Conservation (phyloP, 768 basidiomycete genomes). For the Podaxis sp. region DNA sequence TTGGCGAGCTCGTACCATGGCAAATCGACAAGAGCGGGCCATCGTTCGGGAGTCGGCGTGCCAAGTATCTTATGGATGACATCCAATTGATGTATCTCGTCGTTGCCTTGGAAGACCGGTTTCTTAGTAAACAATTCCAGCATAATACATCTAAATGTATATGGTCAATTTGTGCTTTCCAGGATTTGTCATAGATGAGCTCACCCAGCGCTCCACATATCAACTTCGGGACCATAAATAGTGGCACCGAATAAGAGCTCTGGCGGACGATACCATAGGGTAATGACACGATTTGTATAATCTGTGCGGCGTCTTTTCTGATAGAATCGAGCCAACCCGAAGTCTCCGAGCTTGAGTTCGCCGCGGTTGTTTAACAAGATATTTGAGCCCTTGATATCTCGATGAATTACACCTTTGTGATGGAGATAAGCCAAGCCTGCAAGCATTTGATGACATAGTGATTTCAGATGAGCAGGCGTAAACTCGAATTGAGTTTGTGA, state of each 20-base stretch:
- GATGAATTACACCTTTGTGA: slow-evolving; percentile 93
- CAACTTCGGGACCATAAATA: slow-evolving; percentile 94
- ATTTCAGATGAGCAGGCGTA: slow-evolving; percentile 87
- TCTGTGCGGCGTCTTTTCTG: slow-evolving; percentile 87
- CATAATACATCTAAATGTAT: slow-evolving; percentile 86
- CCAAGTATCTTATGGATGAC: slow-evolving; percentile 90
- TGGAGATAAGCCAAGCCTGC: slow-evolving; percentile 93
- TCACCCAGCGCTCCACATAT: slow-evolving; percentile 99
- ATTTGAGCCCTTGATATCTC: slow-evolving; percentile 99
- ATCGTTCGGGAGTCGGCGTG: slow-evolving; percentile 79
- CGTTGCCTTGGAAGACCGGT: slow-evolving; percentile 96
- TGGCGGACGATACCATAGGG: slow-evolving; percentile 96
- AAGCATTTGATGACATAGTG: slow-evolving; percentile 94
- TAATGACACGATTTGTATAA: slow-evolving; percentile 99
- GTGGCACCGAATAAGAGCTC: slow-evolving; percentile 95
- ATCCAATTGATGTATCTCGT: slow-evolving; percentile 97
- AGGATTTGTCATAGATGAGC: slow-evolving; percentile 20
- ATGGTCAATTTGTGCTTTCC: background rate
- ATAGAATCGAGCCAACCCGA: slow-evolving; percentile 95
- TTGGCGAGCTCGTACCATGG: slow-evolving; percentile 99
- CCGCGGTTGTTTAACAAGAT: slow-evolving; percentile 91
- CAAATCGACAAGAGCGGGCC: slow-evolving; percentile 79
- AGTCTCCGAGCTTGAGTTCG: slow-evolving; percentile 95
- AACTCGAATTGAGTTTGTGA: slow-evolving; percentile 90
- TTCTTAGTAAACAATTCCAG: slow-evolving; percentile 94